Conservation (phyloP, 1,284 basidiomycete genomes). For the Microbotryomycetes sp. region DNA sequence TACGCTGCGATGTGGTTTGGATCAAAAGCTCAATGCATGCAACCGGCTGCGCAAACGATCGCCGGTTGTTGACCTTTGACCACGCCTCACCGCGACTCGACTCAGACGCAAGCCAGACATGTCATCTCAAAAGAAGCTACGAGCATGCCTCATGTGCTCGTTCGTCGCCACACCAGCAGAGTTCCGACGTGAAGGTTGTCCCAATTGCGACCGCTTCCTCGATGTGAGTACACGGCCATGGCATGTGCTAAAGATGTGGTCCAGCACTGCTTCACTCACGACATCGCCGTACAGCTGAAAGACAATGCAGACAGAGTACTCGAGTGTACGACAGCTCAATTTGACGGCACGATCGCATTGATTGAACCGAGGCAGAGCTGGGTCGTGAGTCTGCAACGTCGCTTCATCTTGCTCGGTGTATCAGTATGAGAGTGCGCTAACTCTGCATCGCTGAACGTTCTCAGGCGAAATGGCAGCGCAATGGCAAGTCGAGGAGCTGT, state of each 20-base stretch:
- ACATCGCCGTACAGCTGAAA: slow-evolving; percentile 59
- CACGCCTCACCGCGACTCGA: too few relatives aligned
- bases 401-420: not conserved
- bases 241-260: not conserved
- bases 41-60: too few relatives aligned
- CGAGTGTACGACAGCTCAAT: slow-evolving; percentile 86
- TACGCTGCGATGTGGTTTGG: too few relatives aligned
- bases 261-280: not conserved
- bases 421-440: slow-evolving; percentile 23
- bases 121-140: slow-evolving; percentile 24
- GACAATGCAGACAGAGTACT: slow-evolving; percentile 74
- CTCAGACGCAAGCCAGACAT: too few relatives aligned
- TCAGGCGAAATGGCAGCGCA: slow-evolving; percentile 37
- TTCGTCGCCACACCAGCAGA: slow-evolving; percentile 71
- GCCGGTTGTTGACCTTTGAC: too few relatives aligned
- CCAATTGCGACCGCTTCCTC: slow-evolving; percentile 93
- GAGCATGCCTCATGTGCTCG: slow-evolving; percentile 32
- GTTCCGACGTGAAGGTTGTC: slow-evolving; percentile 80
- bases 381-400: slow-evolving; percentile 60
- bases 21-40: too few relatives aligned
- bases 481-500: slow-evolving; percentile 20
- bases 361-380: slow-evolving; percentile 85
- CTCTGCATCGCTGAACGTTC: slow-evolving; percentile 32
- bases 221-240: slow-evolving; percentile 55
- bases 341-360: slow-evolving; percentile 86